These are phyloP conservation scores for Ambrosia hybrid DNA, from an alignment of 140 eudicot genomes.

Conservation along the genomic window DNA sequence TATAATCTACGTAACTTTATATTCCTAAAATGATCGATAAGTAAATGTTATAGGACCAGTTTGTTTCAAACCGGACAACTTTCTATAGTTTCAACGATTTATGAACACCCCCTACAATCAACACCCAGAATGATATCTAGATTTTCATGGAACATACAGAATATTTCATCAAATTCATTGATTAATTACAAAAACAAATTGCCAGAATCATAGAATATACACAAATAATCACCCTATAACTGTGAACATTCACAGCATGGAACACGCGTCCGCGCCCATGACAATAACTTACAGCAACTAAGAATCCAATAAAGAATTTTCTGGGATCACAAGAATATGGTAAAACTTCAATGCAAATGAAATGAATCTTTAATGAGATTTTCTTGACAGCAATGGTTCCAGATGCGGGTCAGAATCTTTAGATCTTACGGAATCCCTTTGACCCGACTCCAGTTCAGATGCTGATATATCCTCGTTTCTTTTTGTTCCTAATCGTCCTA, in stretches of 20 bases:
- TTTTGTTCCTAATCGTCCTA: constrained; percentile 45
- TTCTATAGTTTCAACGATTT: no score
- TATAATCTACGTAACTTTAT: no score
- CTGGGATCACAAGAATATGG: constrained; percentile 24
- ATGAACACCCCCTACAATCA: no score
- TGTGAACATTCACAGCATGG: constrained; percentile 10
- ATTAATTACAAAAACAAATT: constrained; percentile 19
- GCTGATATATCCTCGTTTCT: constrained; percentile 45
- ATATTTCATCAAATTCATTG: not conserved
- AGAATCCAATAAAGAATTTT: constrained; percentile 22
- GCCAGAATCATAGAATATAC: constrained; percentile 7
- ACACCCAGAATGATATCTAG: no score
- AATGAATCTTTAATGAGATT: constrained; percentile 33
- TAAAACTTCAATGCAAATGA: constrained; percentile 9
- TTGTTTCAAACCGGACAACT: no score
- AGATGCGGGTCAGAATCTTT: constrained; percentile 45
- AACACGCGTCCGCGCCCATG: not conserved
- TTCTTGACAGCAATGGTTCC: constrained; percentile 68
- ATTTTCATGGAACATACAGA: not conserved
- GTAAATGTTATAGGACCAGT: no score
- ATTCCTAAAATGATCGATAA: no score
- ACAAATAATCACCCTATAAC: constrained; percentile 16
- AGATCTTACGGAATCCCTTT: constrained; percentile 22
- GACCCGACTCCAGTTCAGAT: constrained; percentile 63
- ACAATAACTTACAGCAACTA: constrained; percentile 24